Base-by-base conservation (phyloP, 352 stramenopile genomes). In the Phytophthora cactorum region DNA sequence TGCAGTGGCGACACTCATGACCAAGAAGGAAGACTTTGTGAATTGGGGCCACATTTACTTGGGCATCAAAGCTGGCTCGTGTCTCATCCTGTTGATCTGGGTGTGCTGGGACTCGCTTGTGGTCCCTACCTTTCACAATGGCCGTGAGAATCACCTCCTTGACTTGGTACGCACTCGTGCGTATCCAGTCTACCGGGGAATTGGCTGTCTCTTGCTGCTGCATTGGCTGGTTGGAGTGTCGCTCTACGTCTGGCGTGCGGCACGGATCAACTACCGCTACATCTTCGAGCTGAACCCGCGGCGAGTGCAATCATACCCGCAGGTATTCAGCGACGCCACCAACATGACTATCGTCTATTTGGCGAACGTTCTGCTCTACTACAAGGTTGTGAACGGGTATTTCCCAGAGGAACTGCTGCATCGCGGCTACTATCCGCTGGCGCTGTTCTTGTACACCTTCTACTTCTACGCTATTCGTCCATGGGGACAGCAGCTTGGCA, bases 291-390 rank as follows among this genome's bases (percentile, higher is more conserved):
- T 98, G 28, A 86, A 98, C 49, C 93, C 93, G 27, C 74, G 83
- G 17, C 80, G 77, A 58, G 88, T 71, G 69, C 92, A 97, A 72
- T 75, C 90, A 76, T 81, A 91, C 91, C 74, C 86, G 64, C 79
- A 93, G 59, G 97, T 99, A 27, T 98, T 99, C 63, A 97, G 96
- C 67, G 93, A 98, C 75, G 95, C 95, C 11, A 97, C 97, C 32
- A 97, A 98, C 75, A 97, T 99, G 76, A 98, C 91, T 15, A 97
- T 99, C 44, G 84, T 98, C 3, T 99, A 97, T 71, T 74, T 99
- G 9, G 68, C 97, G 10, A 93, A 95, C 58, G 91, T 98, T 78
- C 82, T 99, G 54, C 77, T 98, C 25, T 99, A 99, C 74, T 99
- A 99, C 90, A 99, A 99, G 82, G 92, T 97, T 22, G 85, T 93